Conservation (phyloP, 805 yeast genomes). For the Metschnikowia amazonensis region DNA sequence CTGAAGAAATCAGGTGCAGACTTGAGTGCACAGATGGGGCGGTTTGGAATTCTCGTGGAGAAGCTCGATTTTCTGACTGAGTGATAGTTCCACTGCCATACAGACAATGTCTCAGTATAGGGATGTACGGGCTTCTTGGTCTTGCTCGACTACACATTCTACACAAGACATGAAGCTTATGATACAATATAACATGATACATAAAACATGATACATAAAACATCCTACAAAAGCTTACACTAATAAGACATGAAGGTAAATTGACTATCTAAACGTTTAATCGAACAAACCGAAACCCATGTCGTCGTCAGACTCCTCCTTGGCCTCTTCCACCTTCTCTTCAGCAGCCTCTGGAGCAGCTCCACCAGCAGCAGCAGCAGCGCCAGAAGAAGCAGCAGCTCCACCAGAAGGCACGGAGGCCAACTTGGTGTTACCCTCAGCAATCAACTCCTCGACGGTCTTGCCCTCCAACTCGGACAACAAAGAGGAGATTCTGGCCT, state of each 20-base stretch:
- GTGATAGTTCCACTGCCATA: no score
- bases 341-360: conserved; percentile 68
- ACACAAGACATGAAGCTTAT: no score
- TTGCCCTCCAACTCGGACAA: conserved; percentile 90
- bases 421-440: conserved; percentile 93
- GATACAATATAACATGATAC: no score
- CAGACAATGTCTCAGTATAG: no score
- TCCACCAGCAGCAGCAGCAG: conserved; percentile 68
- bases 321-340: conserved; percentile 60
- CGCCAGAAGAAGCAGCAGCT: conserved; percentile 81
- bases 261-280: conserved; percentile 42
- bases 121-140: no score
- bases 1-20: background rate
- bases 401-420: conserved; percentile 98
- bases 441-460: conserved; percentile 81
- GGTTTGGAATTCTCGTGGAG: conserved; percentile 28
- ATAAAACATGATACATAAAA: no score
- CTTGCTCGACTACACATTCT: no score
- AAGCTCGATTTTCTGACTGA: conserved; percentile 15
- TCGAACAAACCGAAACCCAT: conserved; percentile 99
- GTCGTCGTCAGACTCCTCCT: conserved; percentile 64
- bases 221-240: no score
- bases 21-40: conserved; percentile 19
- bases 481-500: conserved; percentile 75
- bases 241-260: background rate